Evolutionary conservation across 169 alveolate species (phyloP).

Genomic region (Perkinsus marinus): DNA sequence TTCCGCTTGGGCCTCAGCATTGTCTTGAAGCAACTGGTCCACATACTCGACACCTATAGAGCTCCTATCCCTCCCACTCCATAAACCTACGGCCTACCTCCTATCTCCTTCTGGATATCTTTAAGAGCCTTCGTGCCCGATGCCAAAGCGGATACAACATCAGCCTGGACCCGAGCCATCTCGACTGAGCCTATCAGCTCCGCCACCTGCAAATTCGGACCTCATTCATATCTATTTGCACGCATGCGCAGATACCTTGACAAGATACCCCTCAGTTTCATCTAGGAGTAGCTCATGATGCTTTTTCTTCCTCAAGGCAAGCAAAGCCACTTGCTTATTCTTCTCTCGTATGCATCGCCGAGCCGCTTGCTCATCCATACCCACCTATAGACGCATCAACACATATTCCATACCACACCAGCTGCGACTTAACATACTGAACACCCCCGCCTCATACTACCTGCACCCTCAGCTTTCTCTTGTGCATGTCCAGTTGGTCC

Average conservation of each 20-base stretch:
- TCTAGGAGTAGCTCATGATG: background rate
- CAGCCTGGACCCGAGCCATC: background rate
- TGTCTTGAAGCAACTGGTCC: background rate
- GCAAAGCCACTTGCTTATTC: background rate
- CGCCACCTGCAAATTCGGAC: background rate
- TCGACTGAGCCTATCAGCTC: background rate
- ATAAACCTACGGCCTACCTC: background rate
- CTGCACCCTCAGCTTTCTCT: background rate
- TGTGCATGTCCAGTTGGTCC: background rate
- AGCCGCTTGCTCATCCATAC: background rate
- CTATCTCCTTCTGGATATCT: background rate
- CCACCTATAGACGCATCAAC: too few species aligned
- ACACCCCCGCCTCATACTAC: background rate
- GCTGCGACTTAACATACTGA: too few species aligned
- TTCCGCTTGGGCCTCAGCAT: background rate
- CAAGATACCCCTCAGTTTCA: background rate
- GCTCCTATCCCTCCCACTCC: background rate
- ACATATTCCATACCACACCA: too few species aligned
- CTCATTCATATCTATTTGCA: too few species aligned
- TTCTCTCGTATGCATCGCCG: background rate
- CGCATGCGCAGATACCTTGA: background rate
- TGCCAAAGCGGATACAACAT: background rate
- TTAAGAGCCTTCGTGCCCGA: background rate
- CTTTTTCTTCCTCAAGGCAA: background rate
- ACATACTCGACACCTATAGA: background rate